Evolutionary conservation across 129 eudicot genomes (phyloP).

Genomic region (Chrysanthemum lavandulifolium): DNA sequence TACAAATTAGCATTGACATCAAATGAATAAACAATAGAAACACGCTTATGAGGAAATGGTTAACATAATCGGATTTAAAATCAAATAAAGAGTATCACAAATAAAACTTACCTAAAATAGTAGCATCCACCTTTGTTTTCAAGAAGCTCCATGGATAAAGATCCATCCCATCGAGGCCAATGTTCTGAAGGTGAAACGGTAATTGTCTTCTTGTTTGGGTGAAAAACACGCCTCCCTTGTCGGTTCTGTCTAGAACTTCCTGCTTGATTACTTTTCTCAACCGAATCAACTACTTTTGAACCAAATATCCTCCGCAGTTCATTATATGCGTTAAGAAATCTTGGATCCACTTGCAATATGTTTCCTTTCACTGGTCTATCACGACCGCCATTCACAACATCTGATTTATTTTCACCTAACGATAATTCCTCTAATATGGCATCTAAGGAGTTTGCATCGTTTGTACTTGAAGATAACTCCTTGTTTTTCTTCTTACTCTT

Average conservation of each 20-base stretch:
- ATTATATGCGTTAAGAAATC: slow-evolving; percentile 75
- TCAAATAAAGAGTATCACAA: background rate
- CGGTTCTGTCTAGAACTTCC: slow-evolving; percentile 71
- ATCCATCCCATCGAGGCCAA: slow-evolving; percentile 99
- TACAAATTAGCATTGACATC: no score
- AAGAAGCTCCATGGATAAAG: slow-evolving; percentile 79
- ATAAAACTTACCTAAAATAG: slow-evolving; percentile 54
- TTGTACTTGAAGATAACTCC: slow-evolving; percentile 28
- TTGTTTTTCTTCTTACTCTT: slow-evolving; percentile 68
- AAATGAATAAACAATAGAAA: background rate
- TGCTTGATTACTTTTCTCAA: slow-evolving; percentile 59
- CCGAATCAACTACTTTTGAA: slow-evolving; percentile 76
- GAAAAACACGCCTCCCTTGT: slow-evolving; percentile 68
- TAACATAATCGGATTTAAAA: background rate
- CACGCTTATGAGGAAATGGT: background rate
- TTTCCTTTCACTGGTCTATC: slow-evolving; percentile 25
- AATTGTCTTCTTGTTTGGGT: slow-evolving; percentile 53
- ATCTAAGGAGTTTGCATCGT: slow-evolving; percentile 24
- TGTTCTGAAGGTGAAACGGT: slow-evolving; percentile 76
- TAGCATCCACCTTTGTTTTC: slow-evolving; percentile 55
- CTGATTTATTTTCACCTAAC: slow-evolving; percentile 39
- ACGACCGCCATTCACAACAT: slow-evolving; percentile 26
- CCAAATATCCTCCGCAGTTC: slow-evolving; percentile 94
- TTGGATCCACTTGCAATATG: slow-evolving; percentile 79
- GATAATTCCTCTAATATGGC: slow-evolving; percentile 41